These are phyloP conservation scores for Pleurotus cornucopiae DNA, from an alignment of 768 basidiomycete species.

Conservation along the genomic window DNA sequence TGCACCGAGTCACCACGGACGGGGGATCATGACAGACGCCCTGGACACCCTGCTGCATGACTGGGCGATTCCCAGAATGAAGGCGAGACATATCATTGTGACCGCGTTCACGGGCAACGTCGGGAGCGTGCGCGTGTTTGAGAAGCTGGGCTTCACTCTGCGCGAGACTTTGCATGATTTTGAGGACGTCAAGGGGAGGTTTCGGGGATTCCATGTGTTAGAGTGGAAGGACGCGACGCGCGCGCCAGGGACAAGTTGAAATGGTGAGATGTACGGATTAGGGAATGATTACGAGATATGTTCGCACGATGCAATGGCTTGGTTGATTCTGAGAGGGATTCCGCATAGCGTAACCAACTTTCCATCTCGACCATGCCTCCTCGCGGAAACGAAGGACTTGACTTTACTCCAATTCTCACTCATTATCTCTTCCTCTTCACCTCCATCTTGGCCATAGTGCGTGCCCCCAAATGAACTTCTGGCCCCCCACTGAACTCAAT, in stretches of 20 bases:
- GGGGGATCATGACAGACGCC: slow-evolving; percentile 72
- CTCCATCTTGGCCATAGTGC: slow-evolving; percentile 71
- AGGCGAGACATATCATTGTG: slow-evolving; percentile 39
- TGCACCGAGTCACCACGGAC: slow-evolving; percentile 55
- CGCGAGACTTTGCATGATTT: slow-evolving; percentile 33
- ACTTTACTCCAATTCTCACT: slow-evolving; percentile 85
- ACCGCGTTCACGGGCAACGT: slow-evolving; percentile 48
- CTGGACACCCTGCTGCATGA: slow-evolving; percentile 46
- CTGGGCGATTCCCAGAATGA: slow-evolving; percentile 69
- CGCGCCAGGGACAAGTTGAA: not conserved
- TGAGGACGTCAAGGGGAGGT: slow-evolving; percentile 31
- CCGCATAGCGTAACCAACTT: not conserved
- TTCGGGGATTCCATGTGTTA: slow-evolving; percentile 29
- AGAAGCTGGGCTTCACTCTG: slow-evolving; percentile 58
- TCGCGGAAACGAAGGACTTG: slow-evolving; percentile 62
- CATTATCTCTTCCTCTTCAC: slow-evolving; percentile 93
- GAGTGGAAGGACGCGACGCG: slow-evolving; percentile 22
- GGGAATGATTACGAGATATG: slow-evolving; percentile 7
- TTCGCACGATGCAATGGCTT: not conserved
- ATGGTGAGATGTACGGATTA: not conserved
- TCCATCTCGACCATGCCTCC: slow-evolving; percentile 39
- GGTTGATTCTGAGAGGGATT: not conserved
- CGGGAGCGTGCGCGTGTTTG: slow-evolving; percentile 61
- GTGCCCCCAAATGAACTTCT: slow-evolving; percentile 21
- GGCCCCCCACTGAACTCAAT: slow-evolving; percentile 23